A percentile compares a stretch with the other conserved stretches of the same genome.
Evolutionary conservation across 495 filamentous ascomycete species (phyloP).

Genomic region (Penicillium cinerascens): DNA sequence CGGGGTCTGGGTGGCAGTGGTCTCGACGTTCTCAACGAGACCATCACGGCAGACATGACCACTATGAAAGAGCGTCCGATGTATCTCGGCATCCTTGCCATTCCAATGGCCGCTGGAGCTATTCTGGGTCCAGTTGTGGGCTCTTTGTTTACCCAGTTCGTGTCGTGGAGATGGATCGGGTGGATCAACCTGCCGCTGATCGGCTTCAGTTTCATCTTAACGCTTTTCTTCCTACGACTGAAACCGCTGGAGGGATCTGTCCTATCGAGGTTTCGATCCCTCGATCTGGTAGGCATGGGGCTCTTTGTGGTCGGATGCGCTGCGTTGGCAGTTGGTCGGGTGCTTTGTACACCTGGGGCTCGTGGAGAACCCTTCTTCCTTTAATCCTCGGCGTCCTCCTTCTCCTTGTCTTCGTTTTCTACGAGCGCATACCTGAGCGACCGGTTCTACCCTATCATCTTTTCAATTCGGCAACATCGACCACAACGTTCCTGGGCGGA

Average conservation of each 20-base stretch:
- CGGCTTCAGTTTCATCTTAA: conserved; percentile 42
- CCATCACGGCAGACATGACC: conserved; percentile 39
- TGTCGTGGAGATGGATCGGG: conserved; percentile 61
- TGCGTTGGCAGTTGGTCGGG: conserved; percentile 47
- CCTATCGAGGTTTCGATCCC: conserved; percentile 5
- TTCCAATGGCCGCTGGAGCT: conserved; percentile 23
- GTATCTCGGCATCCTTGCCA: conserved; percentile 28
- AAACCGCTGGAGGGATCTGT: conserved; percentile 10
- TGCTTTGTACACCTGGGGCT: conserved; percentile 49
- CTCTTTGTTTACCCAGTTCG: conserved; percentile 27
- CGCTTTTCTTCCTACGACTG: conserved; percentile 47
- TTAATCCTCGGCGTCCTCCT: conserved; percentile 16
- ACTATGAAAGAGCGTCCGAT: conserved; percentile 34
- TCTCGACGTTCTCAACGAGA: conserved; percentile 27
- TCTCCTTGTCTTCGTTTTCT: conserved; percentile 16
- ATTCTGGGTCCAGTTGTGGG: conserved; percentile 37
- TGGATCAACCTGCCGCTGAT: conserved; percentile 64
- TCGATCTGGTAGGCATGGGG: no score
- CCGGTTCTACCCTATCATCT: conserved; percentile 28
- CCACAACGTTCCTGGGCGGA: conserved; percentile 18
- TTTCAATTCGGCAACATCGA: conserved; percentile 28
- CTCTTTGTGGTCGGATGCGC: no score
- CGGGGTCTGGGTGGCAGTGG: conserved; percentile 38
- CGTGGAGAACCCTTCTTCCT: conserved; percentile 47
- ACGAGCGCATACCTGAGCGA: background rate